A percentile compares a stretch with the other conserved stretches of the same genome.
Evolutionary conservation across 2,329 filamentous ascomycete species (phyloP).

Genomic region (Pseudocercospora fijiensis): DNA sequence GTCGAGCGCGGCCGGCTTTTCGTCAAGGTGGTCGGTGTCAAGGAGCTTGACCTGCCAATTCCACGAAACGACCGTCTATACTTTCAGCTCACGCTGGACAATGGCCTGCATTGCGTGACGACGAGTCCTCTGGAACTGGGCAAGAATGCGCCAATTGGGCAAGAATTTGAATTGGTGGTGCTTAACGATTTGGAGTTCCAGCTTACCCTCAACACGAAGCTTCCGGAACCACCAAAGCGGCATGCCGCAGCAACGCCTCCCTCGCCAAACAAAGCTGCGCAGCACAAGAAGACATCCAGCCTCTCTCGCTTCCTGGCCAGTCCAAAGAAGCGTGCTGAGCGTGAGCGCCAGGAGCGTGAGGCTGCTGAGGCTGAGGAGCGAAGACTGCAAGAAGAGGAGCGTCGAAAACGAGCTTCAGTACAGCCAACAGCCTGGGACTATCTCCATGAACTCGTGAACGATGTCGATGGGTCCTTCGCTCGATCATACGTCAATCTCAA

Average conservation of each 20-base stretch:
- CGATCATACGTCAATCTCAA: constrained; percentile 91
- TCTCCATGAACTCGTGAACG: constrained; percentile 76
- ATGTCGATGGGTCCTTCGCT: constrained; percentile 89
- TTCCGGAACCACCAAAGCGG: constrained; percentile 57
- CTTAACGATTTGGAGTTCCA: constrained; percentile 99
- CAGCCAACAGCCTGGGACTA: constrained; percentile 80
- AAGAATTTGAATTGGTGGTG: constrained; percentile 97
- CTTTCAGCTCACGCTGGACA: constrained; percentile 97
- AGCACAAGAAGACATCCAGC: constrained; percentile 74
- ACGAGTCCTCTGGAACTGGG: constrained; percentile 93
- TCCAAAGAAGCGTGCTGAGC: constrained; percentile 94
- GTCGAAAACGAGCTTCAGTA: constrained; percentile 56
- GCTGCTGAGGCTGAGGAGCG: constrained; percentile 66
- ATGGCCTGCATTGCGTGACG: constrained; percentile 95
- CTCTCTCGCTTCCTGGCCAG: constrained; percentile 92
- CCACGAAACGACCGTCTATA: constrained; percentile 87
- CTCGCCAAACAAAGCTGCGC: constrained; percentile 63
- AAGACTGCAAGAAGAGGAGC: constrained; percentile 44
- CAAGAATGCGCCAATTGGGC: constrained; percentile 88
- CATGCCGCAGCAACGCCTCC: constrained; percentile 41
- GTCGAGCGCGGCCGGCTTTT: constrained; percentile 88
- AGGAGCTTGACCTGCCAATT: constrained; percentile 87
- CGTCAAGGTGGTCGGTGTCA: constrained; percentile 97
- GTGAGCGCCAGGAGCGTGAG: constrained; percentile 79
- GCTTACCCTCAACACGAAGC: constrained; percentile 90